Evolutionary conservation across 345 rosid species (phyloP).

Genomic region (Laguncularia racemosa): DNA sequence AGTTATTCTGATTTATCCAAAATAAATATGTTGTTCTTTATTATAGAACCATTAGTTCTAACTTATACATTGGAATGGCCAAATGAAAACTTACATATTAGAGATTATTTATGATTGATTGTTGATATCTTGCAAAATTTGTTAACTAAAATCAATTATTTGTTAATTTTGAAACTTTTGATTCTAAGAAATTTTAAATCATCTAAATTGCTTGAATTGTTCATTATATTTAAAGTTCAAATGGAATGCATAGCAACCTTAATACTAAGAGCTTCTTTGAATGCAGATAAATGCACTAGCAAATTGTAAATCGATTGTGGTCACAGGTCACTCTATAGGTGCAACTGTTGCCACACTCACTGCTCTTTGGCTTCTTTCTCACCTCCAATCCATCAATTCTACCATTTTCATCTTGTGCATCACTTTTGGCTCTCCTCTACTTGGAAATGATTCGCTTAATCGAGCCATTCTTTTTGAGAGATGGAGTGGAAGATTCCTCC

Average conservation of each 20-base stretch:
- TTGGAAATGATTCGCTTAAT: conserved; percentile 54
- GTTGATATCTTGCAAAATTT: no score
- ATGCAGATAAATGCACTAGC: conserved; percentile 29
- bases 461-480: conserved; percentile 41
- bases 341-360: conserved; percentile 66
- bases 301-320: conserved; percentile 38
- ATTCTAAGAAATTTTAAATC: no score
- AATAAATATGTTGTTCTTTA: no score
- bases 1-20: no score
- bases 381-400: conserved; percentile 17
- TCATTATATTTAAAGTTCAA: neutral
- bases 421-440: conserved; percentile 80
- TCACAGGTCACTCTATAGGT: conserved; percentile 81
- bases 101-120: no score
- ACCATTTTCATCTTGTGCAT: conserved; percentile 43
- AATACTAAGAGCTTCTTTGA: neutral
- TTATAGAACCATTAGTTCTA: no score
- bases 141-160: no score
- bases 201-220: neutral
- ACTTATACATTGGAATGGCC: no score
- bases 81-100: no score
- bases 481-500: conserved; percentile 72
- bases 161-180: no score
- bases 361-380: conserved; percentile 71
- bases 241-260: no score